Base-by-base conservation (phyloP, 192 early-diverging fungal species). In the Nowakowskiella sp. region DNA sequence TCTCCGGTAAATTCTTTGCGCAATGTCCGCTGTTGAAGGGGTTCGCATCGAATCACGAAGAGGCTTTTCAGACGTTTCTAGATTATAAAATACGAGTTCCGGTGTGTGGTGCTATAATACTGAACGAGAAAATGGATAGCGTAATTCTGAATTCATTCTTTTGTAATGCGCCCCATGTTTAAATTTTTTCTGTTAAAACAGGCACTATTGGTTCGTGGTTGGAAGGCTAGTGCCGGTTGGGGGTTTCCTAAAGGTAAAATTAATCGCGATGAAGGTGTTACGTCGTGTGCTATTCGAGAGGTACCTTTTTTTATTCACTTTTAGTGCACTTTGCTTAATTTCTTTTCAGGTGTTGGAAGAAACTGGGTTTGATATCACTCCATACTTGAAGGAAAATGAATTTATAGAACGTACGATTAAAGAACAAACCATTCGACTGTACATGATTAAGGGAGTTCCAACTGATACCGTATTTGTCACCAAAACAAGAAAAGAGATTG, bases 191-290 rank as follows among this genome's bases (percentile, higher is more conserved):
- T 22, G 26, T 26, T n/a, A 9, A n/a, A n/a, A 1, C 16, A 70
- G 68, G 65, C 67, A 3, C 62, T 99, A 48, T 72, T 99, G 43
- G 95, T 99, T 24, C 85, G 90, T 59, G 95, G 94, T 13, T 96
- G 91, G 90, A 85, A 84, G 47, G 77, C 84, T 32, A 79, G 78
- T 45, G 78, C 90, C 27, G 84, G 84, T 33, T 99, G 95, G 95
- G 91, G 91, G n/a, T 99, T 97, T 58, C 94, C 95, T 24, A 92
- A 92, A 27, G 95, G 95, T 19, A 99, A 99, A 57, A 99, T 99
- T 67, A 99, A 99, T 67, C 85, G 97, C 67, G 90, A 88, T 60
- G 95, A 99, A 65, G 79, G 79, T 13, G 85, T 93, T 60, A 72
- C 76, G 42, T 71, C 70, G 9, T 99, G 95, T 62, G 93, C 94